These are phyloP conservation scores for Cryptococcus jaspeensis DNA, from an alignment of 1,284 basidiomycete species.

Conservation along the genomic window DNA sequence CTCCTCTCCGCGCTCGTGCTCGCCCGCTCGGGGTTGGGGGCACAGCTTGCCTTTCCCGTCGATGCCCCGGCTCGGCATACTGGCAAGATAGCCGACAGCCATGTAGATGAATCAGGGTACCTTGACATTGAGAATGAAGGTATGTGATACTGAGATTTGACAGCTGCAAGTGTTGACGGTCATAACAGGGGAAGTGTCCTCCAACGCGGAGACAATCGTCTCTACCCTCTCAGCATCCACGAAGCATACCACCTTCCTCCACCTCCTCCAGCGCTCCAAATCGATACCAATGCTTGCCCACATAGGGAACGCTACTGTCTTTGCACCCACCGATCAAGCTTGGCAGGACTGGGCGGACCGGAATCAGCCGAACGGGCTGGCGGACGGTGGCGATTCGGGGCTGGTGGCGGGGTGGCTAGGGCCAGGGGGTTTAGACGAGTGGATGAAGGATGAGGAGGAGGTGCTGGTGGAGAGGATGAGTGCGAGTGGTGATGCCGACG, in stretches of 20 bases:
- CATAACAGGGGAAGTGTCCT: constrained; percentile 32
- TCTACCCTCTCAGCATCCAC: constrained; percentile 72
- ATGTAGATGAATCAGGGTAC: not conserved
- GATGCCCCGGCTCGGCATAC: not conserved
- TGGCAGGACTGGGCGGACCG: constrained; percentile 55
- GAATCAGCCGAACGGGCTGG: constrained; percentile 17
- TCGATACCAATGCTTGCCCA: constrained; percentile 89
- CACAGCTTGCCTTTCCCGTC: constrained; percentile 10
- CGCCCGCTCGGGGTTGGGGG: constrained; percentile 7
- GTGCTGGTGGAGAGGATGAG: constrained; percentile 9
- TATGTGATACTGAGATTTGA: not conserved
- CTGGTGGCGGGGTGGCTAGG: constrained; percentile 35
- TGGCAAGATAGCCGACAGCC: not conserved
- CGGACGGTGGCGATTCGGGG: not conserved
- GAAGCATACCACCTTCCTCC: constrained; percentile 76
- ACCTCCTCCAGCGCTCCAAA: constrained; percentile 77
- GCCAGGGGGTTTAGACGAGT: constrained; percentile 31
- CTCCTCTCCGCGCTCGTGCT: constrained; percentile 7
- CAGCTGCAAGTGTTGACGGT: not conserved
- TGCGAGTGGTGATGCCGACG: constrained; percentile 25
- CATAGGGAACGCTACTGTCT: constrained; percentile 78
- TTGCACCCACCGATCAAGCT: constrained; percentile 93
- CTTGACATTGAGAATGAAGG: not conserved
- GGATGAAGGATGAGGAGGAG: constrained; percentile 39
- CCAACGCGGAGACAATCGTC: constrained; percentile 57